Evolutionary conservation across 257 asterid species (phyloP).

Genomic region (Fraxinus quadrangulata): DNA sequence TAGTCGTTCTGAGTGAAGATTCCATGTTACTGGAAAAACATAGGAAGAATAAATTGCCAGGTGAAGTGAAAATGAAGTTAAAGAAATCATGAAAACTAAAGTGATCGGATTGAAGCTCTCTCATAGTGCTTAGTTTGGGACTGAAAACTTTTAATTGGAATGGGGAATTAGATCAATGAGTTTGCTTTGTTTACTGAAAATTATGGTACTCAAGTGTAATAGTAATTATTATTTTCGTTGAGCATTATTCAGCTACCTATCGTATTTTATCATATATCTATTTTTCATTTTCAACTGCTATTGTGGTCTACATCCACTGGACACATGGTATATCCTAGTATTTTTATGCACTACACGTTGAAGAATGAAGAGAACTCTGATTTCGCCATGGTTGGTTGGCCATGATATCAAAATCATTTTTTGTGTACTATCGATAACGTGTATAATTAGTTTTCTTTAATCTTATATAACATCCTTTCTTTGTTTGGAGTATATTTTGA

Average conservation of each 20-base stretch:
- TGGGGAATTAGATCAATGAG: neutral
- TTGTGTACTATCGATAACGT: neutral
- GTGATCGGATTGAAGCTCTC: no score
- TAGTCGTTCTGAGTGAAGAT: neutral
- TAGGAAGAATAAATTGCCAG: neutral
- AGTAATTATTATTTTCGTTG: no score
- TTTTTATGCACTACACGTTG: neutral
- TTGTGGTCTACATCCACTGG: neutral
- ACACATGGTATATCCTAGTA: neutral
- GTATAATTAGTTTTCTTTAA: neutral
- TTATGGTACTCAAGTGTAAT: neutral
- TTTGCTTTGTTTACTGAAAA: neutral
- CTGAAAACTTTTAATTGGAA: neutral
- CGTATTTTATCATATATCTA: no score
- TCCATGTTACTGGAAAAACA: neutral
- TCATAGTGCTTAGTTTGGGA: neutral
- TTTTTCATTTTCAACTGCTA: neutral
- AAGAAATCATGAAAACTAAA: neutral
- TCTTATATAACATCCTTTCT: neutral
- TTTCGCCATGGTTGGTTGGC: neutral
- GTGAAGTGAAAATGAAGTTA: neutral
- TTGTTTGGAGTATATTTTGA: neutral
- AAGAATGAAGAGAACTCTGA: neutral
- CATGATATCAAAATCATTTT: neutral
- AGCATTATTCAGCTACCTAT: no score